These are phyloP conservation scores for Chaetomium globosum DNA, from an alignment of 2,329 filamentous ascomycete genomes.

Conservation along the genomic window DNA sequence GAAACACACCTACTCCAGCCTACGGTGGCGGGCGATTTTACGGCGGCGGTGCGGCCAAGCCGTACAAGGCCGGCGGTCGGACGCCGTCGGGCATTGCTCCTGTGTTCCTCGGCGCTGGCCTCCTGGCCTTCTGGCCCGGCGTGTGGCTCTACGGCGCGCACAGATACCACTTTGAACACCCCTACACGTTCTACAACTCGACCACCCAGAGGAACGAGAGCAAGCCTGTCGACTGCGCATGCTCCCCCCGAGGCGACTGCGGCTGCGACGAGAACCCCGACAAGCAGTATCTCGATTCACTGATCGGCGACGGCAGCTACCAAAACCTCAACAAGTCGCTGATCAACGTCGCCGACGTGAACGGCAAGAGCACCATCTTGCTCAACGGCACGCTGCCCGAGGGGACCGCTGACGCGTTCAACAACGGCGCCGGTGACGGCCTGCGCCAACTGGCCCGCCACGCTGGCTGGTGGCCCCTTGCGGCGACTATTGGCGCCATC, in stretches of 20 bases:
- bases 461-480: conserved; percentile 55
- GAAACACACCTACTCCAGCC: conserved; percentile 58
- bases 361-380: conserved; percentile 65
- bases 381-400: conserved; percentile 77
- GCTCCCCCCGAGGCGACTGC: conserved; percentile 59
- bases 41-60: conserved; percentile 62
- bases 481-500: conserved; percentile 49
- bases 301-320: conserved; percentile 69
- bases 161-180: conserved; percentile 59
- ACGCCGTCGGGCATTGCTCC: conserved; percentile 56
- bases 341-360: conserved; percentile 63
- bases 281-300: conserved; percentile 58
- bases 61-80: conserved; percentile 60
- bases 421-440: conserved; percentile 43
- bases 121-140: conserved; percentile 64
- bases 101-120: conserved; percentile 51
- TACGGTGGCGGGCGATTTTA: conserved; percentile 69
- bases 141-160: conserved; percentile 67
- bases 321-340: conserved; percentile 61
- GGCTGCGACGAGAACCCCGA: conserved; percentile 64
- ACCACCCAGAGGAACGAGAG: conserved; percentile 59
- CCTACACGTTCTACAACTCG: conserved; percentile 54
- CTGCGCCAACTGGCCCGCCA: conserved; percentile 43
- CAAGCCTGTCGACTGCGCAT: conserved; percentile 64
- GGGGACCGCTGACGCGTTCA: conserved; percentile 59